Percentiles rank a stretch among this genome's conserved stretches.
phyloP scores from a whole-genome alignment of 768 basidiomycete genomes.

The Kwoniella sp. region DNA sequence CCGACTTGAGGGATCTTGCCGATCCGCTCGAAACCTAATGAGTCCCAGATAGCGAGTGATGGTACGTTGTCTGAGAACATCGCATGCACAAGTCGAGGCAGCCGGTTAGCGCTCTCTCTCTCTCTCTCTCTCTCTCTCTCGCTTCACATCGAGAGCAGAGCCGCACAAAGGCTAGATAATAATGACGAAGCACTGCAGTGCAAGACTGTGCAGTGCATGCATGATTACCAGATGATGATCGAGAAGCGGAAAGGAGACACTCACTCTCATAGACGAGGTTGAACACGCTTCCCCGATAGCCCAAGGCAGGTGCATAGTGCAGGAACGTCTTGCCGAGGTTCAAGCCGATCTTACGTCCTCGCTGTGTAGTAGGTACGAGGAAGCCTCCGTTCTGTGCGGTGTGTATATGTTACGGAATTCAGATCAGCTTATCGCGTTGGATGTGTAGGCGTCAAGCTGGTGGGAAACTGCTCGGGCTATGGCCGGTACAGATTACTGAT shows the following conservation, averaged over 20 bases:
- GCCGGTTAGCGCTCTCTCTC: background rate
- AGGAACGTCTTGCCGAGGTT: slow-evolving; percentile 77
- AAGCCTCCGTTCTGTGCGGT: slow-evolving; percentile 79
- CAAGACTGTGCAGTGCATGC: no score
- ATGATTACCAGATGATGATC: no score
- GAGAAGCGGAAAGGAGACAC: slow-evolving; percentile 18
- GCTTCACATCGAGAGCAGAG: background rate
- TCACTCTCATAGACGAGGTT: slow-evolving; percentile 80
- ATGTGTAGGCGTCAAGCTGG: no score
- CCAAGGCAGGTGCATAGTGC: slow-evolving; percentile 73
- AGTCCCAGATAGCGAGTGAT: slow-evolving; percentile 70
- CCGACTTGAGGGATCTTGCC: slow-evolving; percentile 68
- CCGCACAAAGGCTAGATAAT: no score
- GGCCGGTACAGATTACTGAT: background rate
- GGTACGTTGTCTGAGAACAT: slow-evolving; percentile 65
- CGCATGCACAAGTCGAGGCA: background rate
- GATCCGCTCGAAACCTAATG: slow-evolving; percentile 74
- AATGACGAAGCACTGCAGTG: no score
- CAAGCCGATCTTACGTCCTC: slow-evolving; percentile 70
- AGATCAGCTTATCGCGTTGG: no score
- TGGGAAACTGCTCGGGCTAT: no score
- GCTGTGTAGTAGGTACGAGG: slow-evolving; percentile 68
- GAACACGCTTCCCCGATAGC: slow-evolving; percentile 65
- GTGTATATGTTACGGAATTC: background rate
- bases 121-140: no score